Base-by-base conservation (phyloP, 306 rosid species). In the Acacia acuminata region DNA sequence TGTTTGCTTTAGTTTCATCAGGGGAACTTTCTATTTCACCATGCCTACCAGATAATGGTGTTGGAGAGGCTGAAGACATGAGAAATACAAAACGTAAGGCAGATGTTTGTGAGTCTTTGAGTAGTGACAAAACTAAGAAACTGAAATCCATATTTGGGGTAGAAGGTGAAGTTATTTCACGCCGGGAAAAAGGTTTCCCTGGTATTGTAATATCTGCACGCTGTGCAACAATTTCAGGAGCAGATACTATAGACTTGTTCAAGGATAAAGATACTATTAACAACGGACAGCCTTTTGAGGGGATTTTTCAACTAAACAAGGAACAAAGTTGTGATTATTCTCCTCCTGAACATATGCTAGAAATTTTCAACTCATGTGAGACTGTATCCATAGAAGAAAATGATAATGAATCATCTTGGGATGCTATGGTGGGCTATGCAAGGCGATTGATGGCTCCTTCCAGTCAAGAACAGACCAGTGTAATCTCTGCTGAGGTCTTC, bases 171-270 rank as follows among this genome's bases (percentile, higher is more conserved):
- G 84, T 90, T 60, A 90, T 91, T 85, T 93, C 98, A 87, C 98
- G 99, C 36, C 90, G 94, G 58, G 99, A 96, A 83, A 94, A 96
- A 88, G 99, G 99, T 84, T 96, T 94, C 88, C 98, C 97, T 2
- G 97, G 98, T 74, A 88, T 94, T 67, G 45, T 76, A 79, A 84
- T 92, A 77, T 88, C 94, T 73, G 88, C 86, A 32, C 50, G 38
- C 63, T 88, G 77, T 60, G 75, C 86, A 36, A 74, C 84, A 85
- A 80, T 94, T 76, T 79, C 94, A 77, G 86, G 80, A 67, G 89
- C 91, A 55, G 85, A 89, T 71, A 83, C 87, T 79, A 65, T 93
- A 82, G 89, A 92, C 50, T 80, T 92, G 81, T 87, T 90, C 71
- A 81, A 69, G 77, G 92, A 83, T 56, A 75, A 87, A 70, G 85